Evolutionary conservation across 495 filamentous ascomycete genomes (phyloP).

Genomic region (Daldinia decipiens): DNA sequence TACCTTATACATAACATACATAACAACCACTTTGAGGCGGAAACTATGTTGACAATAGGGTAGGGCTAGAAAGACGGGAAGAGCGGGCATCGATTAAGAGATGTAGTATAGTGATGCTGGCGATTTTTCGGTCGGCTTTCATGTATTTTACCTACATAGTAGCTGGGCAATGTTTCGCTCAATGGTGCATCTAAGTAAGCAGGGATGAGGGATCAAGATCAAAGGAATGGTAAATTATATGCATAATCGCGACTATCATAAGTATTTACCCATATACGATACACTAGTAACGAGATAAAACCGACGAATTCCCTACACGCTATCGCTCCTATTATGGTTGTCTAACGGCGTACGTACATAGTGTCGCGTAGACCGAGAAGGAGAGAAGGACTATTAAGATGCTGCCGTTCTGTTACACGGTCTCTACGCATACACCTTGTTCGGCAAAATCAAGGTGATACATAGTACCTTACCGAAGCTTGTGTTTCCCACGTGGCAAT

Average conservation of each 20-base stretch:
- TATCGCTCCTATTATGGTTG: neutral
- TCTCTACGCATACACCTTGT: neutral
- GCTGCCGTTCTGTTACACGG: neutral
- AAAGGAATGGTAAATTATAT: no score
- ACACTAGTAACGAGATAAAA: neutral
- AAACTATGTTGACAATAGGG: neutral
- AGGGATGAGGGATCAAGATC: no score
- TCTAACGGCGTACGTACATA: no score
- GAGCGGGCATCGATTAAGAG: neutral
- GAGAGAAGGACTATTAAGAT: neutral
- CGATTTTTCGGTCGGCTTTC: neutral
- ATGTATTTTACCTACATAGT: no score
- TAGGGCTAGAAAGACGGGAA: neutral
- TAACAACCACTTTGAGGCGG: neutral
- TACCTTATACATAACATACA: neutral
- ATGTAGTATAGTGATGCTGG: neutral
- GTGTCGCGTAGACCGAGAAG: neutral
- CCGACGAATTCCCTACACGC: neutral
- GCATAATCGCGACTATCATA: no score
- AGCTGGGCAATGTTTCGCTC: no score
- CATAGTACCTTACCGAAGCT: neutral
- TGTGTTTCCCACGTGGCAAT: conserved; percentile 10
- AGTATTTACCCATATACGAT: no score
- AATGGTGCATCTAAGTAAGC: no score
- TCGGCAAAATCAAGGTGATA: neutral